Evolutionary conservation across 805 yeast genomes (phyloP).

Genomic region (Alloascoidea africana): DNA sequence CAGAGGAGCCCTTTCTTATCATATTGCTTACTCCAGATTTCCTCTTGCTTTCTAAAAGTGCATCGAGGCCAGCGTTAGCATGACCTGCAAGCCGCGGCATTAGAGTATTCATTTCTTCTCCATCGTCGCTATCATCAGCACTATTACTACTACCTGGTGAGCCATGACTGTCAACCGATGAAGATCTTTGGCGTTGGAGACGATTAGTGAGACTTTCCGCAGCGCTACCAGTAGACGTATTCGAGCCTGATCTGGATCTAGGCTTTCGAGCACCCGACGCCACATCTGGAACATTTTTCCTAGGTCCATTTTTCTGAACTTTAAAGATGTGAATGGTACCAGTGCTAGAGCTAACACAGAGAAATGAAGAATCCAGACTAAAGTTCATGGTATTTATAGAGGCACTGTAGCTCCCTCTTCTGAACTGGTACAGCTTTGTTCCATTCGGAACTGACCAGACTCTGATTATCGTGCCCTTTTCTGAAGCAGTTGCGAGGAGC

Average conservation of each 20-base stretch:
- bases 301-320: slow-evolving; percentile 29
- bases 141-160: neutral
- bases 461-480: slow-evolving; percentile 79
- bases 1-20: slow-evolving; percentile 11
- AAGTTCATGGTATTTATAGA: slow-evolving; percentile 64
- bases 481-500: slow-evolving; percentile 77
- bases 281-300: slow-evolving; percentile 2
- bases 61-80: slow-evolving; percentile 7
- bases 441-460: slow-evolving; percentile 53
- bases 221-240: neutral
- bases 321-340: slow-evolving; percentile 90
- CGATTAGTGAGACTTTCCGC: neutral
- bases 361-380: slow-evolving; percentile 48
- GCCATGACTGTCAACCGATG: slow-evolving; percentile 5
- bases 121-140: neutral
- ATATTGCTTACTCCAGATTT: slow-evolving; percentile 15
- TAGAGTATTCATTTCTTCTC: neutral
- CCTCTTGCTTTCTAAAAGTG: slow-evolving; percentile 19
- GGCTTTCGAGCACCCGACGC: slow-evolving; percentile 3
- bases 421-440: slow-evolving; percentile 47
- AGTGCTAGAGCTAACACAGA: slow-evolving; percentile 78
- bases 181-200: neutral
- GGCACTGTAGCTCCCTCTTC: slow-evolving; percentile 81
- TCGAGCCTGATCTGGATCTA: neutral
- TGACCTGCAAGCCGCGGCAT: slow-evolving; percentile 3